These are phyloP conservation scores for Lasiosphaeris hirsuta DNA, from an alignment of 495 filamentous ascomycete genomes.

Conservation along the genomic window DNA sequence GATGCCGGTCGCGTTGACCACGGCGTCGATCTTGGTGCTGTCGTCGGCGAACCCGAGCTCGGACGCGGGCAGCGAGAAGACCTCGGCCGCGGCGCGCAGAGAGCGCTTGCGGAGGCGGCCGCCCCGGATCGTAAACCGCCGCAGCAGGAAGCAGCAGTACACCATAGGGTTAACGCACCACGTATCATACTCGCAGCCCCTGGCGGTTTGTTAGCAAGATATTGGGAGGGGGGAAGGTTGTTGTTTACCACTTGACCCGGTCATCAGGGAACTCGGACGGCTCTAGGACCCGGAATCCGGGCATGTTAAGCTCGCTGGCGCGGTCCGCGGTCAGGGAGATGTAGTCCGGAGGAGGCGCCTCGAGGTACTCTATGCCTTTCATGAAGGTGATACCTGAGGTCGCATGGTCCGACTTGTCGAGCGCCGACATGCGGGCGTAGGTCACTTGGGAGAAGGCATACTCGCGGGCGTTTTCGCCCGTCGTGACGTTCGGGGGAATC, in stretches of 20 bases:
- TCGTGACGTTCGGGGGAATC: constrained; percentile 37
- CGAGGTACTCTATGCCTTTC: constrained; percentile 59
- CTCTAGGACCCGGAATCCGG: constrained; percentile 41
- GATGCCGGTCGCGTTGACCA: constrained; percentile 58
- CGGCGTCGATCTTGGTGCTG: constrained; percentile 33
- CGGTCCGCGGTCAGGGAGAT: constrained; percentile 26
- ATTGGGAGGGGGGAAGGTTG: too few species aligned
- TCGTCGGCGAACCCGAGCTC: neutral
- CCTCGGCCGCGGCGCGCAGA: constrained; percentile 46
- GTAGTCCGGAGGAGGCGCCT: constrained; percentile 41
- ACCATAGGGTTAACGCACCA: constrained; percentile 62
- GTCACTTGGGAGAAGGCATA: constrained; percentile 50
- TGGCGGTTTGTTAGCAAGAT: too few species aligned
- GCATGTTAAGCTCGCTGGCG: constrained; percentile 36
- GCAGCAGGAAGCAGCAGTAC: constrained; percentile 55
- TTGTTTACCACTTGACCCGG: constrained; percentile 34
- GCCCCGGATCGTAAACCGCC: constrained; percentile 49
- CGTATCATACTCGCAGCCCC: constrained; percentile 55
- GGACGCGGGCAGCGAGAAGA: constrained; percentile 27
- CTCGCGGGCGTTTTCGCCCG: constrained; percentile 34
- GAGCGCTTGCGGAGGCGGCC: constrained; percentile 43
- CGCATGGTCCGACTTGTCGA: constrained; percentile 32
- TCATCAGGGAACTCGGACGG: constrained; percentile 43
- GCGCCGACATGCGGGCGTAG: constrained; percentile 46
- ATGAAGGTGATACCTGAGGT: constrained; percentile 52